Conservation (phyloP, 139 green algal species). For the Tetraselmis chui region DNA sequence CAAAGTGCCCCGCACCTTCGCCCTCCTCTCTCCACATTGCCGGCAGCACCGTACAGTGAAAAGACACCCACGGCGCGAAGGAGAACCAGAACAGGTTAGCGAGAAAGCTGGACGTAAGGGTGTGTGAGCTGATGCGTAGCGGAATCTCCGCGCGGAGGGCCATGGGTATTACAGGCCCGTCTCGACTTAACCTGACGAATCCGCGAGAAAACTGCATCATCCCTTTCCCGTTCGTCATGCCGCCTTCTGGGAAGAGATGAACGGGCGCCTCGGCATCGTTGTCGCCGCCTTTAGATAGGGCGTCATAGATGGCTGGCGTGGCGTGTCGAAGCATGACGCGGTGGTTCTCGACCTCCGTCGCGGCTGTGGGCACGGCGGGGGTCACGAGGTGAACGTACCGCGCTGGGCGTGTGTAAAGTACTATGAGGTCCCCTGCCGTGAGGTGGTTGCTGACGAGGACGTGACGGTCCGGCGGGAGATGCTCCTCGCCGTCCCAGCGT, state of each 20-base stretch:
- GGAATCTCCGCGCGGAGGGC: background rate
- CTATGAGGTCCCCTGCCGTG: conserved; percentile 46
- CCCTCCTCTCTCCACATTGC: conserved; percentile 25
- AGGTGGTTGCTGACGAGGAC: conserved; percentile 54
- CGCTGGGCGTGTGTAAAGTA: conserved; percentile 36
- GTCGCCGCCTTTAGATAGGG: conserved; percentile 24
- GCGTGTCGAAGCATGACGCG: conserved; percentile 38
- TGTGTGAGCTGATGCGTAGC: conserved; percentile 31
- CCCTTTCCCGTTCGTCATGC: conserved; percentile 51
- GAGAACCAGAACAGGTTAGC: conserved; percentile 45
- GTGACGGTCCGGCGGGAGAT: conserved; percentile 34
- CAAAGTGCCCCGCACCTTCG: conserved; percentile 47
- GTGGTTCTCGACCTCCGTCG: conserved; percentile 32
- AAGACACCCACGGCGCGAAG: conserved; percentile 30
- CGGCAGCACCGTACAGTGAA: conserved; percentile 46
- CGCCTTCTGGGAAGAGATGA: conserved; percentile 45
- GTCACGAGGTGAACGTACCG: conserved; percentile 50
- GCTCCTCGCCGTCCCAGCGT: conserved; percentile 28
- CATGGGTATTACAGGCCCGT: background rate
- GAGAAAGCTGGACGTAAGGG: conserved; percentile 40
- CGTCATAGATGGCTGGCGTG: conserved; percentile 28
- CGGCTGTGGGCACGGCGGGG: conserved; percentile 22
- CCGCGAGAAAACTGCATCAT: conserved; percentile 50
- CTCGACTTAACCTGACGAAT: conserved; percentile 42
- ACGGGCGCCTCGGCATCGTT: background rate